These are phyloP conservation scores for Ogataea methanolica DNA, from an alignment of 805 yeast genomes.

Conservation along the genomic window DNA sequence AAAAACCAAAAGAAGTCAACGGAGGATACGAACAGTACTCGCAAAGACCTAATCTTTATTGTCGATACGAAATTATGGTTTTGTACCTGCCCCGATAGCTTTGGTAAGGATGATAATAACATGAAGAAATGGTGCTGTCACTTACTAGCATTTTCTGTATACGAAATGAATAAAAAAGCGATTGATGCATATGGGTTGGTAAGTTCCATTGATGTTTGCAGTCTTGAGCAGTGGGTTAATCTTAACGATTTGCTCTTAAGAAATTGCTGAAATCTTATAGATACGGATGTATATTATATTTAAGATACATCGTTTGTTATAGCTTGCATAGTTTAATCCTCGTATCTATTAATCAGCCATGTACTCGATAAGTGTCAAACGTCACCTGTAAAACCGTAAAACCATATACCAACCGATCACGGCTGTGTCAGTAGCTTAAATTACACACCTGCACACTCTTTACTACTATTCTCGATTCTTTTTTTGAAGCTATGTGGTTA, in stretches of 20 bases:
- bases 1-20: background rate
- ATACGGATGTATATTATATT: too few species aligned
- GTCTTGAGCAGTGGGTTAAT: too few species aligned
- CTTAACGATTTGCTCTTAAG: background rate
- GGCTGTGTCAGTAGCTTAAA: too few species aligned
- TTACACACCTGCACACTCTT: too few species aligned
- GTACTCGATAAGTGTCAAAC: too few species aligned
- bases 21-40: background rate
- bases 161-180: background rate
- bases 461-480: too few species aligned
- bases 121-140: conserved; percentile 2
- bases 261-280: conserved; percentile 5
- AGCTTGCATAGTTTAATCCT: too few species aligned
- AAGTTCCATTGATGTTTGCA: background rate
- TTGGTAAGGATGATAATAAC: background rate
- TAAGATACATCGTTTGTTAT: too few species aligned
- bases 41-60: background rate
- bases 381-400: too few species aligned
- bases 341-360: too few species aligned
- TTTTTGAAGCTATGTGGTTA: too few species aligned
- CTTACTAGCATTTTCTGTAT: conserved; percentile 1
- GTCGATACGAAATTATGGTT: conserved; percentile 9
- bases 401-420: too few species aligned
- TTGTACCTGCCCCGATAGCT: conserved; percentile 8
- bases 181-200: background rate